Conservation (phyloP, 2,329 filamentous ascomycete genomes). For the Cytospora leucostoma region DNA sequence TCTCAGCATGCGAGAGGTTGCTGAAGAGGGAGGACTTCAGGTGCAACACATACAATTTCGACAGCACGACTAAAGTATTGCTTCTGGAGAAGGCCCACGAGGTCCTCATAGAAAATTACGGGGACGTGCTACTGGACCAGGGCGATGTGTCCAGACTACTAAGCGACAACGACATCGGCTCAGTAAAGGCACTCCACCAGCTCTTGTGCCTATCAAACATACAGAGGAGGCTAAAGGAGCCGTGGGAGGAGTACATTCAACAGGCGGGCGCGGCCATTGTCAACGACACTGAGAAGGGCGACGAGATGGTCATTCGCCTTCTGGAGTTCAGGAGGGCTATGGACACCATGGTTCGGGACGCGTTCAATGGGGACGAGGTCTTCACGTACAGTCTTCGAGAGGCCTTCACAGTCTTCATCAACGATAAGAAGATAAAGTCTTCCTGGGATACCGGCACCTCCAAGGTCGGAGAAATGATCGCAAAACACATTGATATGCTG, state of each 20-base stretch:
- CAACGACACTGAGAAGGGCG: constrained; percentile 73
- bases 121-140: constrained; percentile 64
- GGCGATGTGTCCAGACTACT: constrained; percentile 73
- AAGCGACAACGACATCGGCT: constrained; percentile 65
- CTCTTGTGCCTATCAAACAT: constrained; percentile 73
- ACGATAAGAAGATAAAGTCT: constrained; percentile 73
- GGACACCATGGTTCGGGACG: constrained; percentile 73
- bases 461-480: constrained; percentile 98
- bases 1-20: constrained; percentile 67
- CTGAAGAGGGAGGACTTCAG: constrained; percentile 72
- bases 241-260: constrained; percentile 80
- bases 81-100: constrained; percentile 73
- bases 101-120: constrained; percentile 69
- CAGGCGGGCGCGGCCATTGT: constrained; percentile 75
- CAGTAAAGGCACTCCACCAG: constrained; percentile 75
- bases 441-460: constrained; percentile 82
- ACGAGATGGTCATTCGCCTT: constrained; percentile 84
- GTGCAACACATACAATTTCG: constrained; percentile 79
- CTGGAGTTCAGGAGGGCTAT: constrained; percentile 78
- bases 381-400: constrained; percentile 80
- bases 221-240: constrained; percentile 66
- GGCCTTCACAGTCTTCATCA: constrained; percentile 88
- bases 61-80: constrained; percentile 77
- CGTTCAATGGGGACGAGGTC: constrained; percentile 76
- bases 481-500: constrained; percentile 90